Conservation (phyloP, 2,329 filamentous ascomycete genomes). For the Sporothrix humicola region DNA sequence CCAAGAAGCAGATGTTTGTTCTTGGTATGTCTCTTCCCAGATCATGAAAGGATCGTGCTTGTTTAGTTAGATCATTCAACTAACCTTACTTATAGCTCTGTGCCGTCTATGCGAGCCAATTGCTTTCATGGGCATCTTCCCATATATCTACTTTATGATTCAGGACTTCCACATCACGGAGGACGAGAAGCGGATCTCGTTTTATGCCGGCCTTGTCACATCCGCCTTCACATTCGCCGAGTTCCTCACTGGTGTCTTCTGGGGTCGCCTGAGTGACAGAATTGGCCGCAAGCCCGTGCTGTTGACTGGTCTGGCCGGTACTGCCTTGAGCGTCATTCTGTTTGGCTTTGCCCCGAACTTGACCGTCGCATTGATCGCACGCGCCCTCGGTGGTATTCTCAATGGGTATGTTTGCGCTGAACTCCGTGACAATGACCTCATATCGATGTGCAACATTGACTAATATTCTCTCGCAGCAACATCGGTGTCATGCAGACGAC, state of each 20-base stretch:
- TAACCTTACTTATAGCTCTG: conserved; percentile 62
- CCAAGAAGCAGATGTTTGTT: conserved; percentile 48
- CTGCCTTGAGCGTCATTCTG: conserved; percentile 86
- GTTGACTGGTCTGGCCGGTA: conserved; percentile 86
- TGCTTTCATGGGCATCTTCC: conserved; percentile 99
- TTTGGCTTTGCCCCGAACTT: conserved; percentile 90
- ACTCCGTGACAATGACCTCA: no score
- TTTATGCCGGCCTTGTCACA: conserved; percentile 95
- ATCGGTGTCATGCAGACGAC: conserved; percentile 96
- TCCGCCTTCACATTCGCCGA: conserved; percentile 96
- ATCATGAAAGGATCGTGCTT: not conserved
- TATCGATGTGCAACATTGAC: not conserved
- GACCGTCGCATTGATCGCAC: conserved; percentile 80
- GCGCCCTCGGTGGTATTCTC: conserved; percentile 85
- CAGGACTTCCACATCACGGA: conserved; percentile 85
- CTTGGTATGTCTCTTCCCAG: conserved; percentile 41
- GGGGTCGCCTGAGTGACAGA: conserved; percentile 90
- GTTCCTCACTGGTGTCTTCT: conserved; percentile 89
- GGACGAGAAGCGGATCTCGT: conserved; percentile 78
- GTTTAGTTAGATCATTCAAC: not conserved
- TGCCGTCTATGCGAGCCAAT: conserved; percentile 98
- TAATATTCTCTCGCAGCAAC: conserved; percentile 63
- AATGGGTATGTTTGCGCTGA: conserved; percentile 72
- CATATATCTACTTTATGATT: conserved; percentile 98
- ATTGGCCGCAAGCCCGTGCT: conserved; percentile 93